Conservation (phyloP, 2,329 filamentous ascomycete genomes). For the Herpotrichia juniperi region DNA sequence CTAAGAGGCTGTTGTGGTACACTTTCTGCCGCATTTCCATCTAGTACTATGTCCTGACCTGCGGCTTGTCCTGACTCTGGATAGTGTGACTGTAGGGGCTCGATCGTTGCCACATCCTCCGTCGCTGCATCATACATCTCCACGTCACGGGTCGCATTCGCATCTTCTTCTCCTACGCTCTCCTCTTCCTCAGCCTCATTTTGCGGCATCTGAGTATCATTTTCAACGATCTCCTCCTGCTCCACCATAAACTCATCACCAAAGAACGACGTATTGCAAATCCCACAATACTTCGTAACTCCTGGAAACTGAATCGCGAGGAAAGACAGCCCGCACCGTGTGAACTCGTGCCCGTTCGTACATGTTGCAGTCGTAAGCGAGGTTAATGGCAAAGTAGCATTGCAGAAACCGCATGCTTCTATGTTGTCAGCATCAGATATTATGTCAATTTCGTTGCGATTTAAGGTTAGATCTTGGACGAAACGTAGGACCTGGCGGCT, state of each 20-base stretch:
- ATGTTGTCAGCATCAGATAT: slow-evolving; percentile 19
- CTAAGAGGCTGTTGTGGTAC: too few species aligned
- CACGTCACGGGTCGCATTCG: neutral
- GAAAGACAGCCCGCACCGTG: slow-evolving; percentile 61
- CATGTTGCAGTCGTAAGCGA: slow-evolving; percentile 56
- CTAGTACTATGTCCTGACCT: too few species aligned
- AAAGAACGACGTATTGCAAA: slow-evolving; percentile 58
- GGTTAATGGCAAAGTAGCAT: slow-evolving; percentile 54
- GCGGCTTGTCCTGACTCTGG: too few species aligned
- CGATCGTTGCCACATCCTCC: neutral
- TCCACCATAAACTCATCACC: slow-evolving; percentile 48
- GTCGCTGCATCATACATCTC: neutral
- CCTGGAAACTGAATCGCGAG: slow-evolving; percentile 61
- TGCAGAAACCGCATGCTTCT: slow-evolving; percentile 62
- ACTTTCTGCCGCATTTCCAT: too few species aligned
- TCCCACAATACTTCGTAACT: slow-evolving; percentile 59
- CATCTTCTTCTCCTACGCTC: neutral
- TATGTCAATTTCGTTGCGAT: neutral
- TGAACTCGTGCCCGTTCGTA: slow-evolving; percentile 58
- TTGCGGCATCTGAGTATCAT: neutral
- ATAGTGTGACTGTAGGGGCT: too few species aligned
- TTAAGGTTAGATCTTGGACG: slow-evolving; percentile 19
- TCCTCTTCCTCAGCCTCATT: slow-evolving; percentile 5
- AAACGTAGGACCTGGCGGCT: slow-evolving; percentile 26
- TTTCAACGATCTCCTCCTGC: slow-evolving; percentile 21